Conservation (phyloP, 1,139 yeast genomes). For the Hyphopichia burtonii region DNA sequence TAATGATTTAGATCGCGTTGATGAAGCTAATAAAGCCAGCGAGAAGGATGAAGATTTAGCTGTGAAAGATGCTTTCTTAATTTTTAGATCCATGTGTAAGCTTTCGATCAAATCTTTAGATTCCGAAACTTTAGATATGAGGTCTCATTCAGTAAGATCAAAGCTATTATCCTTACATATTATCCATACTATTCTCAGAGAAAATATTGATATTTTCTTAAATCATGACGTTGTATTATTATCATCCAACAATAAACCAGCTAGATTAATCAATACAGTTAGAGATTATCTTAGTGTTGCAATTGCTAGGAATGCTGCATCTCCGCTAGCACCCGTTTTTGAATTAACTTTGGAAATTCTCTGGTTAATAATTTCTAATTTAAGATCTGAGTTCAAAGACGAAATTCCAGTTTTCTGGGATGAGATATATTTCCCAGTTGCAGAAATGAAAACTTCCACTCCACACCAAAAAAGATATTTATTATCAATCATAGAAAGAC, state of each 20-base stretch:
- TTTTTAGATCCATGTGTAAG: constrained; percentile 93
- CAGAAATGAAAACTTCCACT: constrained; percentile 89
- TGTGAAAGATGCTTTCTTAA: constrained; percentile 87
- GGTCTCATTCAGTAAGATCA: constrained; percentile 89
- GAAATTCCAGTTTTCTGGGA: constrained; percentile 93
- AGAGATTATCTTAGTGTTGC: constrained; percentile 83
- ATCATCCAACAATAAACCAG: constrained; percentile 54
- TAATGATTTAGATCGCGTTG: constrained; percentile 50
- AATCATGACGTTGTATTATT: constrained; percentile 61
- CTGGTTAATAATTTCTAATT: constrained; percentile 81
- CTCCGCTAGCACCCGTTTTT: constrained; percentile 87
- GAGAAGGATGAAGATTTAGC: constrained; percentile 59
- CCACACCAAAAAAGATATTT: constrained; percentile 89
- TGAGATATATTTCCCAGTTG: constrained; percentile 91
- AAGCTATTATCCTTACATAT: constrained; percentile 86
- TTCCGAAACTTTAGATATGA: constrained; percentile 72
- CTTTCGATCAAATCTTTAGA: constrained; percentile 80
- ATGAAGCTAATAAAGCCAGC: constrained; percentile 47
- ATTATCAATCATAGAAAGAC: constrained; percentile 70
- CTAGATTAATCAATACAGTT: constrained; percentile 73
- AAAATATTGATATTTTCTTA: constrained; percentile 80
- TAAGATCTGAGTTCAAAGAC: constrained; percentile 83
- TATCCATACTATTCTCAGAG: constrained; percentile 79
- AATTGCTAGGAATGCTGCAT: constrained; percentile 89
- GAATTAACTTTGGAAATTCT: constrained; percentile 90